Conservation (phyloP, 2,329 filamentous ascomycete genomes). For the Dothidotthia symphoricarpi region DNA sequence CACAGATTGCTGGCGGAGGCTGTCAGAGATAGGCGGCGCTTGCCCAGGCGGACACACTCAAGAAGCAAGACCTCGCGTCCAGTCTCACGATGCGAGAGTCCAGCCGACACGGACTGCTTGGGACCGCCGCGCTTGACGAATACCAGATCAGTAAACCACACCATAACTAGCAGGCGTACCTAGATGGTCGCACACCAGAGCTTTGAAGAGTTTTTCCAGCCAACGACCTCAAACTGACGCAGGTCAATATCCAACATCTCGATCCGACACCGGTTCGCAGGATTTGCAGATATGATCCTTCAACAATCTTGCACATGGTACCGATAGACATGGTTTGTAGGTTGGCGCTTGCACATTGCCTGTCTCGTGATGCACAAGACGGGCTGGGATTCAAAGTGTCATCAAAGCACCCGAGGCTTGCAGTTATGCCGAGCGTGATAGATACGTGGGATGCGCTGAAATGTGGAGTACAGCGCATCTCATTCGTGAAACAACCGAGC, state of each 20-base stretch:
- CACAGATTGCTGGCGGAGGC: constrained; percentile 35
- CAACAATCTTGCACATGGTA: constrained; percentile 7
- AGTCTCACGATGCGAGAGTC: constrained; percentile 10
- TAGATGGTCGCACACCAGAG: too few species aligned
- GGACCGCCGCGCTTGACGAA: constrained; percentile 24
- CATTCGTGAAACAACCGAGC: constrained; percentile 1
- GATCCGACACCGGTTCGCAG: constrained; percentile 18
- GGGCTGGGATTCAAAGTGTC: constrained; percentile 20
- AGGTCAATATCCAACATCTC: constrained; percentile 18
- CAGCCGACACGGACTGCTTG: constrained; percentile 12
- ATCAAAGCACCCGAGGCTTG: constrained; percentile 24
- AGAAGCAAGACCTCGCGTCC: constrained; percentile 10
- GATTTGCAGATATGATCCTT: constrained; percentile 13
- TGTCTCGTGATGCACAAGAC: constrained; percentile 35
- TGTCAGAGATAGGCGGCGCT: constrained; percentile 27
- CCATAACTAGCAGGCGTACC: constrained; percentile 14
- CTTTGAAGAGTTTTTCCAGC: constrained; percentile 3
- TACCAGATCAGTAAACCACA: constrained; percentile 10
- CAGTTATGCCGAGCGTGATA: constrained; percentile 22
- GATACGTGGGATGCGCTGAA: constrained; percentile 29
- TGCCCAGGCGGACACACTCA: constrained; percentile 2
- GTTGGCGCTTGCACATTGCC: constrained; percentile 22
- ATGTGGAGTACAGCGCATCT: constrained; percentile 5
- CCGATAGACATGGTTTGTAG: constrained; percentile 10
- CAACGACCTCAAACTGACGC: constrained; percentile 13